Percentiles rank a stretch among this genome's conserved stretches.
These are phyloP conservation scores for Penicillium sp. DNA, from an alignment of 2,329 filamentous ascomycete genomes.

Conservation along the genomic window DNA sequence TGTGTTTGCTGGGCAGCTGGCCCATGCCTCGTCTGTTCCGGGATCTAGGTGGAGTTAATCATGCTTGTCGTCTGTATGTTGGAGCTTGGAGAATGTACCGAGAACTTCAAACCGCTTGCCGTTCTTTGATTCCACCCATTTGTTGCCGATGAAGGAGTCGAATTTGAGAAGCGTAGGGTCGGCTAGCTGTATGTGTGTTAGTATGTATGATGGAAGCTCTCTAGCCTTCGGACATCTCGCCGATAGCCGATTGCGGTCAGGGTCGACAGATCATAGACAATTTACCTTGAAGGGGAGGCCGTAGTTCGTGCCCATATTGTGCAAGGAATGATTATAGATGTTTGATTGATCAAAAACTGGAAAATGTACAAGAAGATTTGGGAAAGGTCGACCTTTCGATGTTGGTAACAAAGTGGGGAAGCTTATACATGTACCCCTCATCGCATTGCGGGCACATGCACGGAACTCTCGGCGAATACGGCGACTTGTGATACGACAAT, in stretches of 20 bases:
- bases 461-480: not conserved
- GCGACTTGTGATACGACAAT: not conserved
- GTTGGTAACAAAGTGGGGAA: not conserved
- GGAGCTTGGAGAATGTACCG: slow-evolving; percentile 26
- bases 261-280: not conserved
- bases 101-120: slow-evolving; percentile 53
- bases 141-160: slow-evolving; percentile 53
- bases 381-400: not conserved
- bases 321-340: too few relatives aligned
- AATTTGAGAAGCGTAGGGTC: slow-evolving; percentile 51
- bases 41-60: slow-evolving; percentile 42
- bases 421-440: not conserved
- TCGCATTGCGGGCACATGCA: not conserved
- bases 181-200: slow-evolving; percentile 41
- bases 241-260: slow-evolving; percentile 3
- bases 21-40: slow-evolving; percentile 52
- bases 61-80: not conserved
- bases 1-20: slow-evolving; percentile 51
- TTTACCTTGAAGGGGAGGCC: slow-evolving; percentile 41
- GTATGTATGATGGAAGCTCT: not conserved
- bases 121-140: slow-evolving; percentile 48
- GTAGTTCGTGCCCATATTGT: slow-evolving; percentile 35
- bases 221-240: slow-evolving; percentile 18
- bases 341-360: not conserved
- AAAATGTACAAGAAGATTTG: not conserved